Evolutionary conservation across 148 eudicot genomes (phyloP), one percentile per base, ranked within the genome.

Genomic region (Persicaria tinctoria): DNA sequence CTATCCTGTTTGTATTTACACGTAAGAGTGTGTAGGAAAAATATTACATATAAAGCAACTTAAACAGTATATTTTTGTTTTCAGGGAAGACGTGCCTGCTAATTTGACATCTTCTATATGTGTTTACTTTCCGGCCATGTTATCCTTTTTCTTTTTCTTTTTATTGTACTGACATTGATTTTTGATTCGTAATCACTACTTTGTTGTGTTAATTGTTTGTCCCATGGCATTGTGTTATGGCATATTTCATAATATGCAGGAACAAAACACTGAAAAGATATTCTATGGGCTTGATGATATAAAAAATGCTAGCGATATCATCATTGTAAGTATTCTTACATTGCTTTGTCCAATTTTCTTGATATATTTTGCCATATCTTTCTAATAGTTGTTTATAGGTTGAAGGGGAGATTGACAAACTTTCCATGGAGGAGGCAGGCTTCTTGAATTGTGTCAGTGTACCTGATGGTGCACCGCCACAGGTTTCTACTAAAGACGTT

Each of bases 361-460:
- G 46, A 51, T 44, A 32, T 46, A n/a, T 68, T 74, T 32, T 16
- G 16, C 13, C 53, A 14, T 68, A 46, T 57, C 18, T 54, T 5
- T 63, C 66, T 78, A 50, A 68, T 45, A 38, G 72, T 55, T 68
- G 6, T 56, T 57, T 78, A 59, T 80, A 95, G 98, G 98, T 95
- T 79, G 98, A 95, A 83, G 98, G 98, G 73, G 98, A 95, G 86
- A 92, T 95, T 60, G 98, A 95, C 79, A 95, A 95, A 77, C 98
- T 95, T 80, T 86, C 98, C 32, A 91, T 95, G 97, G 97, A 92
- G 84, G 98, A 95, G 81, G 98, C 97, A 79, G 98, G 98, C 59
- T 90, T 90, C 78, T 79, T 77, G 53, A 95, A 95, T 76, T 94
- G 98, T 77, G 96, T 95, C 51, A 90, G 96, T 82, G 98, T 95